Conservation (phyloP, 306 rosid genomes). For the Gastrolobium villosum region DNA sequence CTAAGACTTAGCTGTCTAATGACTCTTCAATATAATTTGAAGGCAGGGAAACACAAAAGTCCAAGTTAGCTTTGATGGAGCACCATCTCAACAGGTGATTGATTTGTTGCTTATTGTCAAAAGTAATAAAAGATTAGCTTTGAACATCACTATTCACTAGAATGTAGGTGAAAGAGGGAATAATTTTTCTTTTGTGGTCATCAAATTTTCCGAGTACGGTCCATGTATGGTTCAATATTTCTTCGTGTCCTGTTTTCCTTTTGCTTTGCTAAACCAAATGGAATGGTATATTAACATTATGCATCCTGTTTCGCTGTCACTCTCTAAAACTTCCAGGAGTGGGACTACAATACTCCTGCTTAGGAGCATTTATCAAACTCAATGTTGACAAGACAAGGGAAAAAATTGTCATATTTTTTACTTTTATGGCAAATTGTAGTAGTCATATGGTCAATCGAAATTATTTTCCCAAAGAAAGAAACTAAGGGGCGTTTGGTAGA, state of each 20-base stretch:
- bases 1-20: background rate
- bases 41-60: background rate
- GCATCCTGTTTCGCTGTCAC: background rate
- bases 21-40: background rate
- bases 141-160: background rate
- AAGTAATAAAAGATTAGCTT: constrained; percentile 14
- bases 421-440: background rate
- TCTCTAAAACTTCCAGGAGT: background rate
- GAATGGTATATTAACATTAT: background rate
- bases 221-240: background rate
- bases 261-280: background rate
- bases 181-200: background rate
- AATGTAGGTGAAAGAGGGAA: background rate
- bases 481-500: too few species aligned
- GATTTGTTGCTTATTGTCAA: constrained; percentile 9
- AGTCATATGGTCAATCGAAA: background rate
- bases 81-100: constrained; percentile 16
- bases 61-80: background rate
- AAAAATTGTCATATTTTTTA: background rate
- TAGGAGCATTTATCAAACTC: background rate
- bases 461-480: too few species aligned
- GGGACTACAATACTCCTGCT: background rate
- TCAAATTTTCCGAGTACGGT: background rate
- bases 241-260: background rate
- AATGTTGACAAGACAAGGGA: too few species aligned